A percentile compares a stretch with the other conserved stretches of the same genome.
Conservation (phyloP, 1,284 basidiomycete species). For the Kwoniella shivajii region DNA sequence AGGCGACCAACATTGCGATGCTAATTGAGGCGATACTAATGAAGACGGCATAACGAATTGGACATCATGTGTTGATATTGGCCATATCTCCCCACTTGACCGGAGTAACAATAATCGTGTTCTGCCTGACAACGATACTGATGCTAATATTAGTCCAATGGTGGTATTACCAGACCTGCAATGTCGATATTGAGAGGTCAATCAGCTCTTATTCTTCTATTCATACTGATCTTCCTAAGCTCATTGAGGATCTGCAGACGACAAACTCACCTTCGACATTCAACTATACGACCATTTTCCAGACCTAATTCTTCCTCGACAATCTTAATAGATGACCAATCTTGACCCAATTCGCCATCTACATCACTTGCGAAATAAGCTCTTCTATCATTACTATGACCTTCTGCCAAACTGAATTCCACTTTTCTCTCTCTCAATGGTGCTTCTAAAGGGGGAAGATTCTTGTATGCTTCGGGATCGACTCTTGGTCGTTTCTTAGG, state of each 20-base stretch:
- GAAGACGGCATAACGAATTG: conserved; percentile 49
- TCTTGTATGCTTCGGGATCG: conserved; percentile 23
- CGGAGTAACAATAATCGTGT: conserved; percentile 41
- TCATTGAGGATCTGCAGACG: background rate
- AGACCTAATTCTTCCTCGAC: conserved; percentile 27
- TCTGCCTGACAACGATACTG: conserved; percentile 30
- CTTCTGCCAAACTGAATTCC: conserved; percentile 16
- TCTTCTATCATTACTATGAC: conserved; percentile 25
- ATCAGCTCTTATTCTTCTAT: background rate
- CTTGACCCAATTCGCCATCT: conserved; percentile 17
- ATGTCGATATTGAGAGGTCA: background rate
- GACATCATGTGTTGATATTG: conserved; percentile 45
- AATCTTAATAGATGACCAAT: conserved; percentile 14
- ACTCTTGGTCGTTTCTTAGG: conserved; percentile 17
- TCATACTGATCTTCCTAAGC: background rate
- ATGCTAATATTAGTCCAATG: conserved; percentile 43
- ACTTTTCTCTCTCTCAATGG: conserved; percentile 9
- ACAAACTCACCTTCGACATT: conserved; percentile 41
- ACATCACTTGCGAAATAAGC: conserved; percentile 25
- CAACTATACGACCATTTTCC: conserved; percentile 42
- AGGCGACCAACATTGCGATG: conserved; percentile 32
- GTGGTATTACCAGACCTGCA: conserved; percentile 26
- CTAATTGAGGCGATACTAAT: conserved; percentile 26
- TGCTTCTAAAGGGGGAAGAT: conserved; percentile 4
- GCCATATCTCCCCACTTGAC: conserved; percentile 45